Evolutionary conservation across 108 stramenopile genomes (phyloP).

Genomic region (Asterionellopsis glacialis): DNA sequence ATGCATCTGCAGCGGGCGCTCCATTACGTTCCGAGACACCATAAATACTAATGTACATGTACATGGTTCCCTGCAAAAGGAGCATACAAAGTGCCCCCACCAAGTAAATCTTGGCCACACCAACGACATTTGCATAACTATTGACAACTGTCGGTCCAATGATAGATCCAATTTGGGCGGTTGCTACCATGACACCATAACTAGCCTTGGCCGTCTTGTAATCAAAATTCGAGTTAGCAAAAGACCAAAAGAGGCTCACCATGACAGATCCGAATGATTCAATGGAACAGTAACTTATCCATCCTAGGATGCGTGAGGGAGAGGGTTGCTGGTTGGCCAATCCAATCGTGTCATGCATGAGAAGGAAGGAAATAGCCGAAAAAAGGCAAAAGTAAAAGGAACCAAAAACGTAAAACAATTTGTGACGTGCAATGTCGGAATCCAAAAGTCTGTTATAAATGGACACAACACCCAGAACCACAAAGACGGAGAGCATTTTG

Average conservation of each 20-base stretch:
- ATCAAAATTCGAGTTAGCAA: conserved; percentile 89
- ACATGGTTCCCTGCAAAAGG: conserved; percentile 90
- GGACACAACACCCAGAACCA: conserved; percentile 87
- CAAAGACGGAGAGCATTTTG: conserved; percentile 90
- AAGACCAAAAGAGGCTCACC: conserved; percentile 94
- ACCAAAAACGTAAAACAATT: conserved; percentile 95
- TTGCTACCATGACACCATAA: conserved; percentile 95
- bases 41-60: conserved; percentile 77
- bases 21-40: conserved; percentile 51
- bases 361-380: conserved; percentile 59
- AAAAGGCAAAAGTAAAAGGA: conserved; percentile 89
- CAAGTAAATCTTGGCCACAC: conserved; percentile 72
- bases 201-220: conserved; percentile 90
- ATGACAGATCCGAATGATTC: conserved; percentile 95
- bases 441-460: conserved; percentile 92
- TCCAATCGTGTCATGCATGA: conserved; percentile 85
- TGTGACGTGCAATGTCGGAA: conserved; percentile 81
- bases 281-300: conserved; percentile 94
- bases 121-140: conserved; percentile 51
- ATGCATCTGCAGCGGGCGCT: conserved; percentile 11
- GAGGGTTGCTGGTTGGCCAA: conserved; percentile 72
- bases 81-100: conserved; percentile 83
- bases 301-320: conserved; percentile 82
- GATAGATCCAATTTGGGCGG: conserved; percentile 92
- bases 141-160: conserved; percentile 90